Evolutionary conservation across 2,329 filamentous ascomycete species (phyloP).

Genomic region (Leptographium wingfieldii): DNA sequence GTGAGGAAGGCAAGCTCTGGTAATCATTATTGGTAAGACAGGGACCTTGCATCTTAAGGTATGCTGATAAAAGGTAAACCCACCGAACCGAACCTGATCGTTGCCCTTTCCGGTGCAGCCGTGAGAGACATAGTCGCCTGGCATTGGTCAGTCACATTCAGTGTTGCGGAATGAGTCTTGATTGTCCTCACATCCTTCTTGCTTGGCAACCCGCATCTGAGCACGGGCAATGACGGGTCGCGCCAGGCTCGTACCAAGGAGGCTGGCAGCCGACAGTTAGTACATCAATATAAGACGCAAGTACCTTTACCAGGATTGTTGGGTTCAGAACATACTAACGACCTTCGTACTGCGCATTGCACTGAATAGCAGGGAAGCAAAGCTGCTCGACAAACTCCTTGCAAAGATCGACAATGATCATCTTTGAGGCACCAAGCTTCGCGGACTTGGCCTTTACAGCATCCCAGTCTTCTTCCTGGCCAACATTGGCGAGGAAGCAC

Average conservation of each 20-base stretch:
- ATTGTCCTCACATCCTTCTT: slow-evolving; percentile 40
- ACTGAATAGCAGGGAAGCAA: slow-evolving; percentile 68
- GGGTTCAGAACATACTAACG: slow-evolving; percentile 11
- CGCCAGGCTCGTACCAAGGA: slow-evolving; percentile 47
- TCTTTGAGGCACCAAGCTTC: slow-evolving; percentile 51
- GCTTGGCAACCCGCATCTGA: slow-evolving; percentile 49
- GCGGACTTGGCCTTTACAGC: slow-evolving; percentile 54
- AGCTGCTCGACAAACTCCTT: slow-evolving; percentile 70
- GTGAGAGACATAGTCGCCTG: slow-evolving; percentile 11
- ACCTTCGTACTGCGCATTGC: slow-evolving; percentile 58
- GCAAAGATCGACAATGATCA: slow-evolving; percentile 52
- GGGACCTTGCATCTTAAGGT: not conserved
- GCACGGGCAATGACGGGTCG: slow-evolving; percentile 58
- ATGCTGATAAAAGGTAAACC: not conserved
- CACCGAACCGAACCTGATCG: slow-evolving; percentile 13
- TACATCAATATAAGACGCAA: not conserved
- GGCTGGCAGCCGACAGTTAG: slow-evolving; percentile 13
- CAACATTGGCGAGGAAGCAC: slow-evolving; percentile 54
- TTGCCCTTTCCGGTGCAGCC: slow-evolving; percentile 47
- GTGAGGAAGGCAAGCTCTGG: slow-evolving; percentile 30
- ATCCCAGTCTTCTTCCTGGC: slow-evolving; percentile 64
- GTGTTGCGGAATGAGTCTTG: no score
- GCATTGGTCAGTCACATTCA: not conserved
- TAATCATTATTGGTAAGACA: not conserved
- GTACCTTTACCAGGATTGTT: slow-evolving; percentile 31